These are phyloP conservation scores for Drosera capensis DNA, from an alignment of 148 eudicot species.

Conservation along the genomic window DNA sequence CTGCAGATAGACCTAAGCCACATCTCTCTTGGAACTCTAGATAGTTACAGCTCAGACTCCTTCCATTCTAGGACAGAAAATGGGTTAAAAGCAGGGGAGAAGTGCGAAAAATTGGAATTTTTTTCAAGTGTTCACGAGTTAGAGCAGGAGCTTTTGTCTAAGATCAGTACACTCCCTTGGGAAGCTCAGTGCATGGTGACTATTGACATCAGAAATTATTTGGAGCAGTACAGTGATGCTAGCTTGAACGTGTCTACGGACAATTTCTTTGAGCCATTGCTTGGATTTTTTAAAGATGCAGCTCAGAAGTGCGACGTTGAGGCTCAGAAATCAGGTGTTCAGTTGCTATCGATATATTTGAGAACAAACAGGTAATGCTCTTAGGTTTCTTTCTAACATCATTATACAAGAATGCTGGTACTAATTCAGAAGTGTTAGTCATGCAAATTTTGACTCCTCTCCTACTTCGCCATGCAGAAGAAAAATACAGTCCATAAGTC, in stretches of 20 bases:
- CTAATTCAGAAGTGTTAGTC: neutral
- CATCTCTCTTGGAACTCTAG: constrained; percentile 39
- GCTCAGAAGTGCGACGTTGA: constrained; percentile 20
- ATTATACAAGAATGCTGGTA: neutral
- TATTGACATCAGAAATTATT: constrained; percentile 29
- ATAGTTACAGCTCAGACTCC: constrained; percentile 26
- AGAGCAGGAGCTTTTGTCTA: constrained; percentile 18
- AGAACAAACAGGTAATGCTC: constrained; percentile 38
- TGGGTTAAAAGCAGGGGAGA: constrained; percentile 10
- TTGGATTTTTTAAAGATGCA: constrained; percentile 48
- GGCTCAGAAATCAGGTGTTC: constrained; percentile 46
- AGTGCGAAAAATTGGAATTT: constrained; percentile 14
- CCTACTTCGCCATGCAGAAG: constrained; percentile 22
- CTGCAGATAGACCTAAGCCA: constrained; percentile 50
- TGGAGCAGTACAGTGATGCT: constrained; percentile 22
- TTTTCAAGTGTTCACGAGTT: constrained; percentile 15
- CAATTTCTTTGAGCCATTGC: constrained; percentile 34
- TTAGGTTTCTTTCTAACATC: neutral
- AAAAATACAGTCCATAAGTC: constrained; percentile 17
- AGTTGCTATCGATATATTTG: constrained; percentile 29
- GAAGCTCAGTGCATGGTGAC: constrained; percentile 39
- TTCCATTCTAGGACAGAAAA: constrained; percentile 11
- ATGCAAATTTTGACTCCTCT: constrained; percentile 1
- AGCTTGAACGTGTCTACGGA: constrained; percentile 22
- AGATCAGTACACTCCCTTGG: constrained; percentile 48